Base-by-base conservation (phyloP, 768 basidiomycete genomes). In the Phanerochaete carnosa region DNA sequence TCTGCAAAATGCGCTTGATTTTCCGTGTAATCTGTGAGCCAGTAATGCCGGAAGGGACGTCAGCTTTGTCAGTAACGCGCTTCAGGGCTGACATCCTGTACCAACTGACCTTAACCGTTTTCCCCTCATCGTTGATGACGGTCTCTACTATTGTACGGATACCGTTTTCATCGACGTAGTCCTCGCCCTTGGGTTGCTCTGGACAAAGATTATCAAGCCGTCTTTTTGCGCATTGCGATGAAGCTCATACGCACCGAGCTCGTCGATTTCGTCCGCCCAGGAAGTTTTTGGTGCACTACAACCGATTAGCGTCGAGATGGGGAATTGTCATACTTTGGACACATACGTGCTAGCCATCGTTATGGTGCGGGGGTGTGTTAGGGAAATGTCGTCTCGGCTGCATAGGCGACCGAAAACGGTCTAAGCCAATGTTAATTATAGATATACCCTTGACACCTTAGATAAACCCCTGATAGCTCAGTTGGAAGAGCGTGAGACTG, bases 251-350 rank as follows among this genome's bases (percentile, higher is more conserved):
- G 67, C 63, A 84, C 86, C 89, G 63, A 86, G 78, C 53, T 92
- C 90, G 70, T 92, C 90, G 66, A 92, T 86, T 62, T 94, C 90
- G 74, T 94, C 91, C 45, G 92, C 92, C 92, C 92, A 94, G 6
- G 90, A 92, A 22, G 86, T 90, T 79, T 89, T 92, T 33, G 67
- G 73, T 67, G 62, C 63, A 43, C 72, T 73, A 56, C 9, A 13
- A 29, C 19, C 7, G 15, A 19, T 58, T 28, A 62, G 58, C n/a
- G 9, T 45, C 16, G 3, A 22, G 19, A 1, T 19, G 33, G 9
- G 16, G 7, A n/a, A 22, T 23, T 2, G 25, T 35, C 13, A 19
- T 4, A n/a, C n/a, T 22, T 26, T 4, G 22, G 30, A 22, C 25
- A 55, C 64, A 30, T 57, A 65, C 64, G 55, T 47, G 57, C 53